phyloP scores from a whole-genome alignment of 805 yeast genomes.

The Saturnispora mendoncae region DNA sequence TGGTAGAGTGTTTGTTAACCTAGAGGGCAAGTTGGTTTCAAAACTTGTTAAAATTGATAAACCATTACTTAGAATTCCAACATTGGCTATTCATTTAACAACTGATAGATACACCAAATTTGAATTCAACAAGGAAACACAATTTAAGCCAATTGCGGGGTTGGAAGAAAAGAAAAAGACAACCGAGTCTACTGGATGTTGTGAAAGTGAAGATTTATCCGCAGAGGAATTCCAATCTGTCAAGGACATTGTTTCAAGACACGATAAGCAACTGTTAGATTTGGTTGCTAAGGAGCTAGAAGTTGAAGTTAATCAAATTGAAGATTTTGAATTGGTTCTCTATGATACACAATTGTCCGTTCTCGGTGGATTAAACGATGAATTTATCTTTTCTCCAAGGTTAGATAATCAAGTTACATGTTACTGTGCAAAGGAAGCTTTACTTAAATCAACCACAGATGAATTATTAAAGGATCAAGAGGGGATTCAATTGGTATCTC shows the following conservation, averaged over 20 bases:
- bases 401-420: constrained; percentile 87
- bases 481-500: constrained; percentile 65
- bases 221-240: constrained; percentile 56
- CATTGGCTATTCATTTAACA: constrained; percentile 86
- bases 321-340: constrained; percentile 82
- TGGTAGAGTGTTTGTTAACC: constrained; percentile 73
- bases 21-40: constrained; percentile 44
- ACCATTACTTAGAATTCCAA: constrained; percentile 86
- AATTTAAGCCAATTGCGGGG: constrained; percentile 81
- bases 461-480: constrained; percentile 33
- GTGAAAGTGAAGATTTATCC: constrained; percentile 42
- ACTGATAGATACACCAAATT: constrained; percentile 69
- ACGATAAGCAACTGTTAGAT: constrained; percentile 60
- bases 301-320: constrained; percentile 48
- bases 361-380: constrained; percentile 84
- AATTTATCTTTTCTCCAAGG: constrained; percentile 86
- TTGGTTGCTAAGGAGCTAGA: constrained; percentile 58
- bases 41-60: constrained; percentile 69
- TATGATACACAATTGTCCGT: constrained; percentile 79
- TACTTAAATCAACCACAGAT: constrained; percentile 36
- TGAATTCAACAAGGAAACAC: constrained; percentile 84
- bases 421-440: constrained; percentile 65
- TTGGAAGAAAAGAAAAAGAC: constrained; percentile 20
- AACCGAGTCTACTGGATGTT: constrained; percentile 30
- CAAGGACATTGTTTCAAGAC: constrained; percentile 60